Percentiles rank a stretch among this genome's conserved stretches.
phyloP scores from a whole-genome alignment of 176 grass and related monocot genomes.

The Avena atlantica region DNA sequence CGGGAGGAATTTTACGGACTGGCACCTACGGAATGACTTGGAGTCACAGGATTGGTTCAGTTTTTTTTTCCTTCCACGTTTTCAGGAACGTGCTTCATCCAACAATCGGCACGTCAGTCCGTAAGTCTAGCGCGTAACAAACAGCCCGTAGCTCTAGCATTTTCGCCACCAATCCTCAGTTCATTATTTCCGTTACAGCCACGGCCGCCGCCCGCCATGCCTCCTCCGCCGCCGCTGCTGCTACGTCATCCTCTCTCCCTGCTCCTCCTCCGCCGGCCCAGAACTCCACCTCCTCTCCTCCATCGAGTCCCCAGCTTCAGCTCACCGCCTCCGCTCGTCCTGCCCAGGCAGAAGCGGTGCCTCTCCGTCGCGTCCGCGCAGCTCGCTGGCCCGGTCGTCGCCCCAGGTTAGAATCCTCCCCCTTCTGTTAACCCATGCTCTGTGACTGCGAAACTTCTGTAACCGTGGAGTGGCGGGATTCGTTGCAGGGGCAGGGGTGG shows the following conservation, averaged over 20 bases:
- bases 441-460: neutral
- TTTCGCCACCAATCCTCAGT: constrained; percentile 8
- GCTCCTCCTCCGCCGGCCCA: neutral
- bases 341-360: constrained; percentile 36
- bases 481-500: constrained; percentile 47
- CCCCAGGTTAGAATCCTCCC: constrained; percentile 12
- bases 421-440: neutral
- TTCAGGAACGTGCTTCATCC: too few relatives aligned
- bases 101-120: too few relatives aligned
- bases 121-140: too few relatives aligned
- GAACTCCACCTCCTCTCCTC: neutral
- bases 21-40: too few relatives aligned
- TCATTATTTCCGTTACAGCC: neutral
- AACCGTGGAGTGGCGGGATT: neutral
- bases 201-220: constrained; percentile 4
- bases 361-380: constrained; percentile 39
- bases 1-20: too few relatives aligned
- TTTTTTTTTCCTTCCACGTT: too few relatives aligned
- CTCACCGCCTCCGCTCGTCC: neutral
- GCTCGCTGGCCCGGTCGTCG: neutral
- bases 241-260: constrained; percentile 18
- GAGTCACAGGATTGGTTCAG: too few relatives aligned
- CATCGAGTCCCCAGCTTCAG: neutral
- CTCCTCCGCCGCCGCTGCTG: constrained; percentile 11
- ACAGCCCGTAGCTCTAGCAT: too few relatives aligned